These are phyloP conservation scores for Wickerhamiella slavikovae DNA, from an alignment of 805 yeast species.

Conservation along the genomic window DNA sequence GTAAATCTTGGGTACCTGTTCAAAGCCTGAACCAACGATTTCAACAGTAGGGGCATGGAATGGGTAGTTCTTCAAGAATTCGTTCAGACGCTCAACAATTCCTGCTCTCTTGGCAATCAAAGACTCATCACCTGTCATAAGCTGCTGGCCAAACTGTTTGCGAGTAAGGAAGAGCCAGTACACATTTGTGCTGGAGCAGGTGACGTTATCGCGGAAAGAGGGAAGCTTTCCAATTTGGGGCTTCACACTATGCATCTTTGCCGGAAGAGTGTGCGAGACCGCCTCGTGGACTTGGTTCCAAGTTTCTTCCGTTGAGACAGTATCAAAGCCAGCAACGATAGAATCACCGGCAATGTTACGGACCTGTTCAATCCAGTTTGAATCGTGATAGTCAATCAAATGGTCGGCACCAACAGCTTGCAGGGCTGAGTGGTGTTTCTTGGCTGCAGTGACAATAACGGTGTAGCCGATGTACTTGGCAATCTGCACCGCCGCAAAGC, in stretches of 20 bases:
- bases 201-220: slow-evolving; percentile 1
- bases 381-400: slow-evolving; percentile 27
- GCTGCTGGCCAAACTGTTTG: slow-evolving; percentile 9
- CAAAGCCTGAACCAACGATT: slow-evolving; percentile 12
- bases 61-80: slow-evolving; percentile 4
- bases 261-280: slow-evolving; percentile 1
- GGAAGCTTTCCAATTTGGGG: neutral
- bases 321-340: slow-evolving; percentile 12
- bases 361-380: slow-evolving; percentile 26
- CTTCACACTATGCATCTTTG: slow-evolving; percentile 1
- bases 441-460: slow-evolving; percentile 31
- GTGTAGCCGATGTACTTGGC: slow-evolving; percentile 30
- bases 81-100: slow-evolving; percentile 5
- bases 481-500: slow-evolving; percentile 35
- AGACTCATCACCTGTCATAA: slow-evolving; percentile 4
- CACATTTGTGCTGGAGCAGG: slow-evolving; percentile 4
- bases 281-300: slow-evolving; percentile 5
- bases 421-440: slow-evolving; percentile 23
- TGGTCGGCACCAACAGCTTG: slow-evolving; percentile 30
- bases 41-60: slow-evolving; percentile 7
- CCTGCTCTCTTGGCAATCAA: slow-evolving; percentile 3
- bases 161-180: slow-evolving; percentile 7
- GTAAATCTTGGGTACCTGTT: slow-evolving; percentile 9
- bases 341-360: slow-evolving; percentile 12
- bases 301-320: slow-evolving; percentile 10